Conservation (phyloP, 768 basidiomycete species). For the Hericium erinaceus region DNA sequence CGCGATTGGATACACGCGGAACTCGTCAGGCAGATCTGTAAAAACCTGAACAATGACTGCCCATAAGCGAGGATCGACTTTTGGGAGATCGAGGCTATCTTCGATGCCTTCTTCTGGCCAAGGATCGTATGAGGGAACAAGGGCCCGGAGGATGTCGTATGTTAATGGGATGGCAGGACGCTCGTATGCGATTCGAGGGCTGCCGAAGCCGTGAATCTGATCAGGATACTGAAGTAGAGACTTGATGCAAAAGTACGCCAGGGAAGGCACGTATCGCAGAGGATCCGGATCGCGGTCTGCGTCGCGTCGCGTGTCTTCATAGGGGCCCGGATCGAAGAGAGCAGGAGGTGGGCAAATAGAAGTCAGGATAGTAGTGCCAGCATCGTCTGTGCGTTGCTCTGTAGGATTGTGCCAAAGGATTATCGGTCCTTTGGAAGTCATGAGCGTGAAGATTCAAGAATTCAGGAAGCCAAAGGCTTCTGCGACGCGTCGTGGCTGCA, state of each 20-base stretch:
- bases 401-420: constrained; percentile 9
- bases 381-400: constrained; percentile 6
- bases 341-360: constrained; percentile 4
- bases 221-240: constrained; percentile 36
- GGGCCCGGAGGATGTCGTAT: constrained; percentile 29
- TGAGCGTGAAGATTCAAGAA: not conserved
- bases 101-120: not conserved
- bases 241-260: constrained; percentile 42
- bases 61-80: constrained; percentile 53
- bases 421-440: constrained; percentile 6
- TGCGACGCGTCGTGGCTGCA: too few species aligned
- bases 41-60: constrained; percentile 52
- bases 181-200: constrained; percentile 29
- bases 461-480: too few species aligned
- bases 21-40: constrained; percentile 35
- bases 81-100: constrained; percentile 11
- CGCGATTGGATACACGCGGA: constrained; percentile 35
- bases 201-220: constrained; percentile 29
- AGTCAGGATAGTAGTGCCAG: constrained; percentile 7
- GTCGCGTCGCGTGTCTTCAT: not conserved
- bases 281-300: not conserved
- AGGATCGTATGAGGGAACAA: constrained; percentile 26
- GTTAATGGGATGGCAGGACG: constrained; percentile 13
- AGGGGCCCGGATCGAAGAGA: constrained; percentile 10
- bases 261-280: constrained; percentile 33